A percentile compares a stretch with the other conserved stretches of the same genome.
Conservation (phyloP, 108 stramenopile species). For the Stephanodiscus triporus region DNA sequence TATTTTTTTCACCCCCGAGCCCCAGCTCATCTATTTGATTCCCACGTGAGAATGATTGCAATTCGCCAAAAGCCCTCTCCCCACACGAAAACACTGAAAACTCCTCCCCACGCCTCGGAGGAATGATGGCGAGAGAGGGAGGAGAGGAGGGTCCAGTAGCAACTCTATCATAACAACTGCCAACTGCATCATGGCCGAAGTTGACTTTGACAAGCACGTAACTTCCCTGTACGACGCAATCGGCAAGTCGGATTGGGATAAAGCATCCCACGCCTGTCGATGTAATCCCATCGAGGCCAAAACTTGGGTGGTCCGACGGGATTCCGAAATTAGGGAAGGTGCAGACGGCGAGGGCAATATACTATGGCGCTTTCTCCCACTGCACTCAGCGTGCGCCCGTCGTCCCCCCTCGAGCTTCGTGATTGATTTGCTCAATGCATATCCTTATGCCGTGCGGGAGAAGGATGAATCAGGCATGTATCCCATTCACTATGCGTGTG, state of each 20-base stretch:
- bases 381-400: conserved; percentile 45
- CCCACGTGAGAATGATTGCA: too few relatives aligned
- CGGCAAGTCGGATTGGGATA: conserved; percentile 65
- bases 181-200: conserved; percentile 43
- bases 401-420: conserved; percentile 27
- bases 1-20: too few relatives aligned
- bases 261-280: conserved; percentile 6
- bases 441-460: conserved; percentile 25
- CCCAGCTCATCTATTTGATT: too few relatives aligned
- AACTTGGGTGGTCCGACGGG: conserved; percentile 32
- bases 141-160: too few relatives aligned
- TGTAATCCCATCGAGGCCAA: conserved; percentile 16
- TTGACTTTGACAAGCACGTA: conserved; percentile 79
- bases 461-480: conserved; percentile 32
- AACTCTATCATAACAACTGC: too few relatives aligned
- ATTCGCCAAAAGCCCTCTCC: too few relatives aligned
- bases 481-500: conserved; percentile 41
- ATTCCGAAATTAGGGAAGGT: conserved; percentile 1
- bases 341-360: conserved; percentile 21
- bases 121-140: too few relatives aligned
- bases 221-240: conserved; percentile 81
- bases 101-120: too few relatives aligned
- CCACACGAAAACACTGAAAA: too few relatives aligned
- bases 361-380: conserved; percentile 44
- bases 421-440: conserved; percentile 24